Evolutionary conservation across 1,139 yeast species (phyloP).

Genomic region (Wickerhamomyces sp.): DNA sequence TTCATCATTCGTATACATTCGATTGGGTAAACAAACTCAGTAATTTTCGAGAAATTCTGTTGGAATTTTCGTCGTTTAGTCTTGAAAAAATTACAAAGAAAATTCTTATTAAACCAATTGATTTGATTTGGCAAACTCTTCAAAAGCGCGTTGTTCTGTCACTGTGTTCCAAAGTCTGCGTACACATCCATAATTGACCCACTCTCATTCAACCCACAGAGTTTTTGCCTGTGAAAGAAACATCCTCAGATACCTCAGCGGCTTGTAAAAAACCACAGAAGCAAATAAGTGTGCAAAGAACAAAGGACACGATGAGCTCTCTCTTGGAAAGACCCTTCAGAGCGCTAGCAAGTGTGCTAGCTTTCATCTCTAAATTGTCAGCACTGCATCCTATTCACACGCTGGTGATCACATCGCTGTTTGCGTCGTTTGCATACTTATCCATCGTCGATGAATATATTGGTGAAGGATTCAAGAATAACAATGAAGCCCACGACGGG

Average conservation of each 20-base stretch:
- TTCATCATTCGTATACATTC: too few species aligned
- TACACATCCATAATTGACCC: neutral
- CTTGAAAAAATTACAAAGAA: neutral
- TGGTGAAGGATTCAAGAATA: constrained; percentile 30
- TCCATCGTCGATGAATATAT: constrained; percentile 78
- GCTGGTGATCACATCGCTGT: constrained; percentile 64
- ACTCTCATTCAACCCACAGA: neutral
- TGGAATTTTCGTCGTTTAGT: too few species aligned
- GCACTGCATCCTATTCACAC: constrained; percentile 90
- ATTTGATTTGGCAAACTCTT: too few species aligned
- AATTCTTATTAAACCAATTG: too few species aligned
- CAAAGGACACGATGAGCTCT: constrained; percentile 2
- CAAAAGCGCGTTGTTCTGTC: neutral
- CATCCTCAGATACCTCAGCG: neutral
- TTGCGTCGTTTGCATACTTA: constrained; percentile 80
- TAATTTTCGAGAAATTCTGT: too few species aligned
- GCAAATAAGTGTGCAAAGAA: neutral
- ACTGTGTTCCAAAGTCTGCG: neutral
- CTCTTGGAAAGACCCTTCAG: constrained; percentile 18
- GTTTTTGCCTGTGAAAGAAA: neutral
- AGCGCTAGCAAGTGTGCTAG: constrained; percentile 25
- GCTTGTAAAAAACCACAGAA: neutral
- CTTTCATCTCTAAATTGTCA: constrained; percentile 55
- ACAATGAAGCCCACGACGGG: constrained; percentile 5
- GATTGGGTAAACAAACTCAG: too few species aligned